Conservation (phyloP, 148 eudicot genomes). For the Arbutus unedo region DNA sequence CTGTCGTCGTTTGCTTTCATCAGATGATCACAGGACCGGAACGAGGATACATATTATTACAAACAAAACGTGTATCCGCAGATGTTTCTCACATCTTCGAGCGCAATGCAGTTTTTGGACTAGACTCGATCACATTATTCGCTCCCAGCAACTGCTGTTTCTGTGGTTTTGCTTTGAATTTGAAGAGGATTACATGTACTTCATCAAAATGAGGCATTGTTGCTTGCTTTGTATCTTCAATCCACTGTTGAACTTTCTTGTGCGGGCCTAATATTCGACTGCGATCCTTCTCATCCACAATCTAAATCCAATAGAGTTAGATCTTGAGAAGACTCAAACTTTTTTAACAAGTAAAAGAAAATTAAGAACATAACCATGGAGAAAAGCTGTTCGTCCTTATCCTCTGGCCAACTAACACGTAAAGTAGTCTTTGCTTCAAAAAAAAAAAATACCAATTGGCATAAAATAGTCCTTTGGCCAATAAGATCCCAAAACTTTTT, state of each 20-base stretch:
- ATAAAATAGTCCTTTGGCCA: background rate
- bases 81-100: constrained; percentile 20
- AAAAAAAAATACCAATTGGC: background rate
- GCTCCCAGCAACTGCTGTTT: constrained; percentile 24
- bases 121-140: background rate
- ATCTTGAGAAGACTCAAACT: background rate
- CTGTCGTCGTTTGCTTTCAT: background rate
- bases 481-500: background rate
- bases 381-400: background rate
- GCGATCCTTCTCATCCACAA: constrained; percentile 50
- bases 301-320: constrained; percentile 31
- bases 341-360: background rate
- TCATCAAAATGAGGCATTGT: constrained; percentile 81
- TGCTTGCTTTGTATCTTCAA: constrained; percentile 64
- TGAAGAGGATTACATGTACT: constrained; percentile 48
- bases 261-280: constrained; percentile 63
- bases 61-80: background rate
- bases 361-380: background rate
- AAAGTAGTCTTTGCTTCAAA: too few relatives aligned
- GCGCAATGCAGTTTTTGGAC: constrained; percentile 5
- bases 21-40: background rate
- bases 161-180: constrained; percentile 41
- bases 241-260: constrained; percentile 72
- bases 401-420: background rate
- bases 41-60: background rate